Evolutionary conservation across 495 filamentous ascomycete species (phyloP).

Genomic region (Copromyces sp.): DNA sequence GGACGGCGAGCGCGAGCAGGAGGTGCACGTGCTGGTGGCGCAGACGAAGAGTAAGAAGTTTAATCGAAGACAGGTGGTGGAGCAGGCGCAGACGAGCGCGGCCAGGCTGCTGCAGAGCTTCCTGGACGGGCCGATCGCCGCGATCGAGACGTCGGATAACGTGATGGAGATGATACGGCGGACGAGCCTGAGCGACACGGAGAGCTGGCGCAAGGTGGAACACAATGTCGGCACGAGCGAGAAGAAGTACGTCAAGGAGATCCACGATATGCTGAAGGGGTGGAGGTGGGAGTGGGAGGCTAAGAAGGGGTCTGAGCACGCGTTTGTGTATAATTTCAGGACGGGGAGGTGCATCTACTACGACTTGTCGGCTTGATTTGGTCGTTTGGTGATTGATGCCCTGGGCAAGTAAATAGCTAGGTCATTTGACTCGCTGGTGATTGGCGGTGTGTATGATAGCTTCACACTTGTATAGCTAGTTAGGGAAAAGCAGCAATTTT

Average conservation of each 20-base stretch:
- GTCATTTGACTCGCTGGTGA: background rate
- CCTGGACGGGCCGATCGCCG: conserved; percentile 66
- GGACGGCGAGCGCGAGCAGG: conserved; percentile 45
- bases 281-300: conserved; percentile 49
- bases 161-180: conserved; percentile 70
- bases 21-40: conserved; percentile 73
- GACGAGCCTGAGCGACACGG: conserved; percentile 67
- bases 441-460: background rate
- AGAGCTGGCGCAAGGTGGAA: conserved; percentile 76
- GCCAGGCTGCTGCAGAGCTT: conserved; percentile 54
- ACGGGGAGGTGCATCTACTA: conserved; percentile 69
- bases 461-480: background rate
- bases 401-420: background rate
- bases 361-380: conserved; percentile 45
- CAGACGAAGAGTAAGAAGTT: conserved; percentile 82
- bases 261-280: conserved; percentile 65
- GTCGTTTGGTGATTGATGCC: background rate
- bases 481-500: background rate
- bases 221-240: conserved; percentile 69
- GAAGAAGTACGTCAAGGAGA: conserved; percentile 74
- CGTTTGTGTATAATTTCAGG: conserved; percentile 74
- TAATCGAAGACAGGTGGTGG: conserved; percentile 75
- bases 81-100: conserved; percentile 59
- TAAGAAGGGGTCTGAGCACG: conserved; percentile 42
- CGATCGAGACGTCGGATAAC: conserved; percentile 79